Evolutionary conservation across 2,329 filamentous ascomycete species (phyloP), one percentile per base, ranked within the genome.

Genomic region (Mycocentrospora acerina): DNA sequence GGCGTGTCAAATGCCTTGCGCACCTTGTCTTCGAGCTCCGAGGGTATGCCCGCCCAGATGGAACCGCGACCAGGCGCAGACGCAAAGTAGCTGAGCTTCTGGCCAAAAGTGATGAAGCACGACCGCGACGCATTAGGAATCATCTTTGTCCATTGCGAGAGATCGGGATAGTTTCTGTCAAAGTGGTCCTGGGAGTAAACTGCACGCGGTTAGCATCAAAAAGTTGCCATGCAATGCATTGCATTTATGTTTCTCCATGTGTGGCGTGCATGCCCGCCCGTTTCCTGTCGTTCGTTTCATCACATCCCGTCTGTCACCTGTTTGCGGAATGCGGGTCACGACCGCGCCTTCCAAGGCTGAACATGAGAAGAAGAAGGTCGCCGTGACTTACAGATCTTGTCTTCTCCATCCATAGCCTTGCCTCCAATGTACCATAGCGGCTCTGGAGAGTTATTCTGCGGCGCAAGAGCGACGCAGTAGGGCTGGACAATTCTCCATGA

Each of bases 361-460:
- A n/a, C n/a, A n/a, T n/a, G n/a, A n/a, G n/a, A n/a, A n/a, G n/a
- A n/a, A n/a, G 34, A 16, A 19, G 18, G 24, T 26, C 22, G 38
- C 17, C 19, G 34, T 13, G 24, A 61, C 61, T 56, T 31, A 65
- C 62, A 61, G 22, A 64, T 58, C 49, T 64, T 66, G 11, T 65
- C 62, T 38, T 62, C 51, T n/a, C 60, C 60, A 26, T 46, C 51
- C 36, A 59, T 37, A 28, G 59, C 60, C 37, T 59, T 64, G 29
- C 54, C 60, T 11, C 59, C 59, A 9, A 62, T 52, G 45, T 64
- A 65, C 62, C 62, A 66, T 11, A 65, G 41, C 24, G 60, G 55
- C 40, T 64, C 62, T 12, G 52, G 47, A 2, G 44, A 45, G 27
- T 58, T 56, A 29, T 50, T 34, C 29, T 47, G 53, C 32, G 61